Percentiles rank a stretch among this genome's conserved stretches.
Conservation (phyloP, 2,329 filamentous ascomycete species). For the Colletotrichum karsti region DNA sequence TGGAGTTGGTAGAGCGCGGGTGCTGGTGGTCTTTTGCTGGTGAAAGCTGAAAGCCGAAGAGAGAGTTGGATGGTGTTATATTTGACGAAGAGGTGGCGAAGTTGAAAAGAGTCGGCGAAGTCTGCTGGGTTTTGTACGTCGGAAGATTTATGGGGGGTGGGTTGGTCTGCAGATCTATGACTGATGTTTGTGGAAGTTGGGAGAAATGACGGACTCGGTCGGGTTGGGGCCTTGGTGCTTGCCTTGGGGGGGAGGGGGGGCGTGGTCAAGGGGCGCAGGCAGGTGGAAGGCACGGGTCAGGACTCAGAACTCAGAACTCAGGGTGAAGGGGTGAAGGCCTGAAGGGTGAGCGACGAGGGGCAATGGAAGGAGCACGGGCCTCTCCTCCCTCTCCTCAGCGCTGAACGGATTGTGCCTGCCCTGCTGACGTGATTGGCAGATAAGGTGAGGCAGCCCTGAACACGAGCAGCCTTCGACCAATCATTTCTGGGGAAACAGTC, state of each 20-base stretch:
- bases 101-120: constrained; percentile 14
- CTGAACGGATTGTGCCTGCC: no score
- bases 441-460: not conserved
- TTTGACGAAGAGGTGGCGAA: constrained; percentile 18
- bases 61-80: constrained; percentile 10
- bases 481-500: not conserved
- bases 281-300: no score
- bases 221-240: no score
- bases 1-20: not conserved
- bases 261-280: not conserved
- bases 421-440: not conserved
- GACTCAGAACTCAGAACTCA: no score
- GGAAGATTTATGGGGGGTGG: constrained; percentile 29
- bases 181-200: constrained; percentile 24
- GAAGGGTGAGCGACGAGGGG: no score
- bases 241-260: not conserved
- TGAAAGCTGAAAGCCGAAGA: not conserved
- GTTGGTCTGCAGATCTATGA: constrained; percentile 22
- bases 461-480: not conserved
- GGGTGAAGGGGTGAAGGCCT: no score
- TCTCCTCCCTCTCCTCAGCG: not conserved
- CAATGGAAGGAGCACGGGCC: not conserved
- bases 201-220: constrained; percentile 27
- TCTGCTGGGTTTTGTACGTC: constrained; percentile 27
- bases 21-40: not conserved